Evolutionary conservation across 495 filamentous ascomycete genomes (phyloP).

Genomic region (Parachaetomium inaequale): DNA sequence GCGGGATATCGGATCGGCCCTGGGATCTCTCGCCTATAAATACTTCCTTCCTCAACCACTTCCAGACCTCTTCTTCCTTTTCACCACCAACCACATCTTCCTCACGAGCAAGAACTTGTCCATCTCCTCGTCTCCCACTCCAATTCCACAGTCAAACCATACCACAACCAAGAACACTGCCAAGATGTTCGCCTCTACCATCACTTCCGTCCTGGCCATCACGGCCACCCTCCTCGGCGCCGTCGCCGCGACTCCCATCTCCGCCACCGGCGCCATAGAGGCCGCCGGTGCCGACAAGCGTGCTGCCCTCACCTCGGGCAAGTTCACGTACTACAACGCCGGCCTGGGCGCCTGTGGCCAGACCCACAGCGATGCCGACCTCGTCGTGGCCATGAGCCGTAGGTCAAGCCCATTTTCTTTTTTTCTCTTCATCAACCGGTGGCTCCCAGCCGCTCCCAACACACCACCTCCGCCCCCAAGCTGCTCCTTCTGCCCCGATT

Average conservation of each 20-base stretch:
- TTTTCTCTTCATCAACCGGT: too few species aligned
- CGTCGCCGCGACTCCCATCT: neutral
- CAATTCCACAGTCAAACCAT: neutral
- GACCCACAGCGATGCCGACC: constrained; percentile 28
- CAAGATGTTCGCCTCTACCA: neutral
- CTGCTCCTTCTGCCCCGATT: too few species aligned
- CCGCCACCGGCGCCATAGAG: neutral
- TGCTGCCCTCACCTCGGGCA: neutral
- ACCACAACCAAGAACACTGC: neutral
- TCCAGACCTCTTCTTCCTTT: neutral
- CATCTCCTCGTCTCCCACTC: neutral
- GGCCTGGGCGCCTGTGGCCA: constrained; percentile 48
- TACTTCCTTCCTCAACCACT: neutral
- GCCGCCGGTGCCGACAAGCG: neutral
- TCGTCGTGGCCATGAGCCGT: constrained; percentile 49
- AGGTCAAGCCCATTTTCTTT: too few species aligned
- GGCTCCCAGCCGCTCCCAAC: too few species aligned
- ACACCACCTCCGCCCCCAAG: too few species aligned
- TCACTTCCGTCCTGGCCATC: neutral
- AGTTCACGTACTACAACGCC: constrained; percentile 50
- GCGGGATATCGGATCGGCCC: neutral
- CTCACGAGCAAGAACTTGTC: neutral
- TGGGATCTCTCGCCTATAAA: neutral
- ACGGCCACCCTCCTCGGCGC: neutral
- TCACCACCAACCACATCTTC: neutral